A percentile compares a stretch with the other conserved stretches of the same genome.
These are phyloP conservation scores for Suillus occidentalis DNA, from an alignment of 768 basidiomycete genomes.

Conservation along the genomic window DNA sequence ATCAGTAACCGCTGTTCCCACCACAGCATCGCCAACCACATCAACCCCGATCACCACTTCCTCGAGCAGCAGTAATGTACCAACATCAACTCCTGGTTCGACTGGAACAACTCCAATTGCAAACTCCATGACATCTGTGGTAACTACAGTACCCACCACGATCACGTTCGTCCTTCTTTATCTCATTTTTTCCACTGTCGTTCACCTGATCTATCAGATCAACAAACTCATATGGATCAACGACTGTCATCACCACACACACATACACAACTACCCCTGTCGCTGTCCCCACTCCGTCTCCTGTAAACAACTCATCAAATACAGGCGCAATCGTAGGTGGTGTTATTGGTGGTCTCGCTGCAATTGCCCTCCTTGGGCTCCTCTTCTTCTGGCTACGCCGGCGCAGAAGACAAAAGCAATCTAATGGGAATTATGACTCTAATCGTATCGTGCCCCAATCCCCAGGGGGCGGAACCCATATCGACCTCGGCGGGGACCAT, in stretches of 20 bases:
- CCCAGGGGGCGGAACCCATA: slow-evolving; percentile 20
- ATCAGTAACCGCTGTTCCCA: background rate
- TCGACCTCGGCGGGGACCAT: slow-evolving; percentile 34
- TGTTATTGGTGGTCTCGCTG: slow-evolving; percentile 44
- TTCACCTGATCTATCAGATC: slow-evolving; percentile 13
- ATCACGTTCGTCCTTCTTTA: slow-evolving; percentile 21
- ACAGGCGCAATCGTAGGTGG: slow-evolving; percentile 50
- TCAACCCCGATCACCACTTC: background rate
- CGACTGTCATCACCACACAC: slow-evolving; percentile 19
- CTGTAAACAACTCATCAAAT: slow-evolving; percentile 5
- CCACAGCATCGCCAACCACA: background rate
- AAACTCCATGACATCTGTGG: background rate
- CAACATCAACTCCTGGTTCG: background rate
- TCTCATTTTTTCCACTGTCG: background rate
- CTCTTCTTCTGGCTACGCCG: slow-evolving; percentile 31
- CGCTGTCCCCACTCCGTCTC: background rate
- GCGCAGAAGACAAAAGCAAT: slow-evolving; percentile 33
- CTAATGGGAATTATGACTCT: slow-evolving; percentile 51
- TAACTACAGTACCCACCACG: slow-evolving; percentile 4
- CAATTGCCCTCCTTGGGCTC: slow-evolving; percentile 29
- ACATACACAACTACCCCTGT: slow-evolving; percentile 16
- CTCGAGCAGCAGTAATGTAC: background rate
- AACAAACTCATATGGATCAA: slow-evolving; percentile 22
- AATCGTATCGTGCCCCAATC: slow-evolving; percentile 37
- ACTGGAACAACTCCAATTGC: background rate